Percentiles rank a stretch among this genome's conserved stretches.
These are phyloP conservation scores for Blastocystis sp. DNA, from an alignment of 352 stramenopile genomes.

Conservation along the genomic window DNA sequence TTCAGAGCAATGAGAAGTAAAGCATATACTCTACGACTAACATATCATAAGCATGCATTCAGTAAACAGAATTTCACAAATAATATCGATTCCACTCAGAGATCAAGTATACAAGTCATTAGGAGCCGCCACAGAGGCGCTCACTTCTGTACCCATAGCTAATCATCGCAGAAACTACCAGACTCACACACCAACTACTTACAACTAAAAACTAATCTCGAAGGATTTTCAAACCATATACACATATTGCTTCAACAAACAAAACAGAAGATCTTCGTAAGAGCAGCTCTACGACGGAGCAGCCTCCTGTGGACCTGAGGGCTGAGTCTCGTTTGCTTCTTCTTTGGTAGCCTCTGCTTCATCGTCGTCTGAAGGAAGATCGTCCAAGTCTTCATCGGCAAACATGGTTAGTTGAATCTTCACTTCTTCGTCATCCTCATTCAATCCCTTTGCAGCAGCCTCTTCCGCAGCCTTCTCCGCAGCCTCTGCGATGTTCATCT, in stretches of 20 bases:
- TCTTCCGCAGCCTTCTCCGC: slow-evolving; percentile 16
- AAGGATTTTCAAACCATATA: too few species aligned
- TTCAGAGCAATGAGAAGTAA: background rate
- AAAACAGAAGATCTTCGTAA: too few species aligned
- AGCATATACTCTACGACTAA: background rate
- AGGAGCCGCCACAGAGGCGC: slow-evolving; percentile 12
- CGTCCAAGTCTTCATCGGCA: slow-evolving; percentile 39
- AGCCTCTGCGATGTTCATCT: slow-evolving; percentile 4
- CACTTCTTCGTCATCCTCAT: slow-evolving; percentile 13
- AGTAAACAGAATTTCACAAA: background rate
- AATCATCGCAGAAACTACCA: background rate
- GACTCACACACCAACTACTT: background rate
- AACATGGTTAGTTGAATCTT: slow-evolving; percentile 54
- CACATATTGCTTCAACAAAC: too few species aligned
- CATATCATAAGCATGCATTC: background rate
- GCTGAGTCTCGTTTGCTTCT: background rate
- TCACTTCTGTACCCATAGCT: slow-evolving; percentile 6
- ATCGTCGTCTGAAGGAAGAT: background rate
- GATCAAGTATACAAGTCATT: slow-evolving; percentile 51
- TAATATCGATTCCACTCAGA: background rate
- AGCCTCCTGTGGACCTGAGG: too few species aligned
- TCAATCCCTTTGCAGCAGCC: background rate
- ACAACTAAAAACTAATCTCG: too few species aligned
- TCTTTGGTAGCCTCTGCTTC: background rate
- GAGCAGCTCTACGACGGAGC: too few species aligned